Conservation (phyloP, 2,329 filamentous ascomycete species). For the Colletotrichum truncatum region DNA sequence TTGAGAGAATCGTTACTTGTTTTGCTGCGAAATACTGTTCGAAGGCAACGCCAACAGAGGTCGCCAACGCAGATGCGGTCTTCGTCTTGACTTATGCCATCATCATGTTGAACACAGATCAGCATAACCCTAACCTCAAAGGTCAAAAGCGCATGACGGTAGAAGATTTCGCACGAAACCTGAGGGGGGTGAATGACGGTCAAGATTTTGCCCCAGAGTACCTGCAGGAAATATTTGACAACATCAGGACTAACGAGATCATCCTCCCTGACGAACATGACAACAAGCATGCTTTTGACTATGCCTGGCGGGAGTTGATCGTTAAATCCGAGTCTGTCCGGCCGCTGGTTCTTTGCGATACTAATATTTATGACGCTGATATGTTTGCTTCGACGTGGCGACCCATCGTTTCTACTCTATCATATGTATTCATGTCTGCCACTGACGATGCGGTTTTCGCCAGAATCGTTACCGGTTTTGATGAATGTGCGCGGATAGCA, state of each 20-base stretch:
- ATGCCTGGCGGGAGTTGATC: constrained; percentile 95
- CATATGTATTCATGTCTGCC: constrained; percentile 99
- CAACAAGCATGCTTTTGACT: constrained; percentile 95
- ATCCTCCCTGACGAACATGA: constrained; percentile 97
- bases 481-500: constrained; percentile 94
- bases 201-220: constrained; percentile 87
- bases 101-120: constrained; percentile 97
- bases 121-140: constrained; percentile 92
- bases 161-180: constrained; percentile 84
- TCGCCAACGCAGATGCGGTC: constrained; percentile 86
- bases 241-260: constrained; percentile 93
- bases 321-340: constrained; percentile 83
- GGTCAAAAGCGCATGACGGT: constrained; percentile 83
- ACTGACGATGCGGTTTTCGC: constrained; percentile 96
- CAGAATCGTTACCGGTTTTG: constrained; percentile 91
- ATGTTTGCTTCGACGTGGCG: constrained; percentile 98
- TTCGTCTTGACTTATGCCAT: constrained; percentile 95
- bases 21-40: constrained; percentile 89
- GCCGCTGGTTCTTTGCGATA: constrained; percentile 81
- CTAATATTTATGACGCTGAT: constrained; percentile 95
- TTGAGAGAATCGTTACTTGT: constrained; percentile 88
- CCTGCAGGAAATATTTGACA: constrained; percentile 86
- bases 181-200: constrained; percentile 89
- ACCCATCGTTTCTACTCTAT: constrained; percentile 91
- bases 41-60: constrained; percentile 73